A percentile compares a stretch with the other conserved stretches of the same genome.
phyloP scores from a whole-genome alignment of 1,284 basidiomycete genomes.

The Chalciporus piperatoides region DNA sequence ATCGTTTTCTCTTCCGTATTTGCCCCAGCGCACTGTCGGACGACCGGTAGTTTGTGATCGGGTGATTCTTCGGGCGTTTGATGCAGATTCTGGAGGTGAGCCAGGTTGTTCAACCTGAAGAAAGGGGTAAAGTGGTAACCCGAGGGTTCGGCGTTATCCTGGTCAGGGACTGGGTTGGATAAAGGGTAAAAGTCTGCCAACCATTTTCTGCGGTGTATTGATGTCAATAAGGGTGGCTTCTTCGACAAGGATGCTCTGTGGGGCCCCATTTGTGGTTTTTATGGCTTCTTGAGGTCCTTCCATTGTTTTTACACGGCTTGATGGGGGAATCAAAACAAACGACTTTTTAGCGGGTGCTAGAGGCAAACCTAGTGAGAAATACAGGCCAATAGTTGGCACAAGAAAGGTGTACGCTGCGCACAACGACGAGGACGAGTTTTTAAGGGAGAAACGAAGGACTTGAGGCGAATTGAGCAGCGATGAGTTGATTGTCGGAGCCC shows the following conservation, averaged over 20 bases:
- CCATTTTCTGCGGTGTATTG: conserved; percentile 29
- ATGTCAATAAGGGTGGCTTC: conserved; percentile 32
- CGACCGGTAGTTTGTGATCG: conserved; percentile 35
- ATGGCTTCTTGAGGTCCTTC: conserved; percentile 21
- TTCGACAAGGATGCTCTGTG: conserved; percentile 7
- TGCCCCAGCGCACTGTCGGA: conserved; percentile 34
- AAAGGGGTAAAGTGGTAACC: conserved; percentile 22
- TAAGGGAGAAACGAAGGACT: conserved; percentile 13
- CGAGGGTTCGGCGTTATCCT: conserved; percentile 30
- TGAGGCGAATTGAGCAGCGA: conserved; percentile 20
- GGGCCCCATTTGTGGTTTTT: conserved; percentile 20
- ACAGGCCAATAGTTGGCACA: neutral
- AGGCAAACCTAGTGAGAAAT: conserved; percentile 18
- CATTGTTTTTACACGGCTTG: conserved; percentile 33
- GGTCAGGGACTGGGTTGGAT: conserved; percentile 30
- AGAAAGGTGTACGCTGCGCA: neutral
- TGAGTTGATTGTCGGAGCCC: conserved; percentile 38
- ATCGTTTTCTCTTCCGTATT: conserved; percentile 32
- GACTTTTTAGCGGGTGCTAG: neutral
- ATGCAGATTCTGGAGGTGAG: conserved; percentile 27
- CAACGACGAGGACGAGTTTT: conserved; percentile 18
- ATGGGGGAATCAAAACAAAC: conserved; percentile 30
- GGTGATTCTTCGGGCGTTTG: conserved; percentile 27
- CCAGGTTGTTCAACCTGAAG: conserved; percentile 22
- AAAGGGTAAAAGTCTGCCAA: conserved; percentile 31